phyloP scores from a whole-genome alignment of 1,284 basidiomycete genomes.

The Peniophora sp. region DNA sequence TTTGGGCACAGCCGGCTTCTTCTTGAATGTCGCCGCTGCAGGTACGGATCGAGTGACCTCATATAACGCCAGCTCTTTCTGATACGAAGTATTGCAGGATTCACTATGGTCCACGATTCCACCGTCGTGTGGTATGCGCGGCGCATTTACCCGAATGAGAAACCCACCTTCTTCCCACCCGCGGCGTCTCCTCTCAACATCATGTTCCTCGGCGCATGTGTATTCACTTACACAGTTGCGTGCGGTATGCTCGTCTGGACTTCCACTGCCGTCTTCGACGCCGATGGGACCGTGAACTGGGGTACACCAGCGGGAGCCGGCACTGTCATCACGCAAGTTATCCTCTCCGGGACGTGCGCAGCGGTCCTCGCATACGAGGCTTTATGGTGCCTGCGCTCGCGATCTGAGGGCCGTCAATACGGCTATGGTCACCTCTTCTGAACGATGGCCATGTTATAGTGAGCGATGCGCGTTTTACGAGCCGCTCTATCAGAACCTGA shows the following conservation, averaged over 20 bases:
- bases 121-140: slow-evolving; percentile 6
- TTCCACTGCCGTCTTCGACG: neutral
- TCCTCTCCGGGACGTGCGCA: neutral
- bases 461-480: too few relatives aligned
- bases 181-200: slow-evolving; percentile 4
- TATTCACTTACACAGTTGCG: slow-evolving; percentile 4
- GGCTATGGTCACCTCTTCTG: slow-evolving; percentile 4
- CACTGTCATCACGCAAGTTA: slow-evolving; percentile 7
- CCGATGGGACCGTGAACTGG: slow-evolving; percentile 6
- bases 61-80: too few relatives aligned
- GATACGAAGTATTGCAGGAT: neutral
- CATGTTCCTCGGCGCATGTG: slow-evolving; percentile 6
- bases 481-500: too few relatives aligned
- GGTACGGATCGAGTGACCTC: neutral
- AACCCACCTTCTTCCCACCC: slow-evolving; percentile 5
- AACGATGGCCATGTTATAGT: too few relatives aligned
- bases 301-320: slow-evolving; percentile 5
- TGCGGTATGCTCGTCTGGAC: slow-evolving; percentile 5
- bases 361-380: slow-evolving; percentile 1
- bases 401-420: slow-evolving; percentile 1
- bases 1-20: slow-evolving; percentile 9
- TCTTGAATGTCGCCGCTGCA: slow-evolving; percentile 3
- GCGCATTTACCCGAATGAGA: neutral
- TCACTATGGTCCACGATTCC: slow-evolving; percentile 7
- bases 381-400: slow-evolving; percentile 3